A percentile compares a stretch with the other conserved stretches of the same genome.
Evolutionary conservation across 2,329 filamentous ascomycete genomes (phyloP).

Genomic region (Neodidymelliopsis sp.): DNA sequence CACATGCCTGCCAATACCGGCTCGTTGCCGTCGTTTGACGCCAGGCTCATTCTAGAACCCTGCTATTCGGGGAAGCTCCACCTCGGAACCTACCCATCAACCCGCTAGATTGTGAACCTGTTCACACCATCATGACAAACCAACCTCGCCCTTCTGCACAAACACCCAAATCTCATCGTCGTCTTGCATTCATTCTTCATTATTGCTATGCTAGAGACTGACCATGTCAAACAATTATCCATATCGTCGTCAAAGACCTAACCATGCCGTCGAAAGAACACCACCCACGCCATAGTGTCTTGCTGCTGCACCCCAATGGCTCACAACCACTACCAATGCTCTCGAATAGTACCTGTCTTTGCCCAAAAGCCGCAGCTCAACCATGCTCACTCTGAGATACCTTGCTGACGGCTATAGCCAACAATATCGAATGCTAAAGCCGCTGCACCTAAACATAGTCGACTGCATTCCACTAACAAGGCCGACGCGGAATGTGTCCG

Average conservation of each 20-base stretch:
- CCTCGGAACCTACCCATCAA: background rate
- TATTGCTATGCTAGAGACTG: constrained; percentile 5
- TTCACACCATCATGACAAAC: constrained; percentile 1
- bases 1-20: constrained; percentile 5
- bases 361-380: background rate
- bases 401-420: constrained; percentile 1
- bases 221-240: background rate
- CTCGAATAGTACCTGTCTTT: background rate
- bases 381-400: background rate
- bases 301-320: background rate
- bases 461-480: background rate
- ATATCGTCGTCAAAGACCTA: constrained; percentile 2
- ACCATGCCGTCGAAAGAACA: background rate
- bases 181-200: constrained; percentile 1
- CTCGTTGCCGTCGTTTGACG: constrained; percentile 3
- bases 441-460: background rate
- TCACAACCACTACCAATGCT: constrained; percentile 10
- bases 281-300: background rate
- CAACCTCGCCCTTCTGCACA: background rate
- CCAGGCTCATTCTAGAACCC: constrained; percentile 22
- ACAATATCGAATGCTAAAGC: constrained; percentile 1
- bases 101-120: background rate
- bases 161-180: too few relatives aligned
- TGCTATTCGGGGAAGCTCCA: constrained; percentile 11
- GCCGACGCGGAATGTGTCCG: background rate